These are phyloP conservation scores for Podosphaera xanthii DNA, from an alignment of 2,329 filamentous ascomycete genomes.

Conservation along the genomic window DNA sequence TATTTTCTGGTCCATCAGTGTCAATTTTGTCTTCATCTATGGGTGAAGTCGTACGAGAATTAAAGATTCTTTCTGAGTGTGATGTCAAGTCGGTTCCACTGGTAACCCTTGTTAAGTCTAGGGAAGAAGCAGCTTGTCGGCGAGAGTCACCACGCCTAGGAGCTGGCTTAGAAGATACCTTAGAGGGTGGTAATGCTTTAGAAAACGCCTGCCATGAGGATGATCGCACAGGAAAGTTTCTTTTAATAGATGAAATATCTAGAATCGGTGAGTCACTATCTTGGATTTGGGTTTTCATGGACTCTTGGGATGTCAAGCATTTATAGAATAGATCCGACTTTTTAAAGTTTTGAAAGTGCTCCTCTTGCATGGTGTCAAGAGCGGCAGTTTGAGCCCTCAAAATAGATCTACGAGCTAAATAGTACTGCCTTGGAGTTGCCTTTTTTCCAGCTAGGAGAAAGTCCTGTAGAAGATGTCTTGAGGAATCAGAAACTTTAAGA, in stretches of 20 bases:
- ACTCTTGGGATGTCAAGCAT: constrained; percentile 73
- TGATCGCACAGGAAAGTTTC: constrained; percentile 7
- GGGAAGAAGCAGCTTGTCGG: constrained; percentile 30
- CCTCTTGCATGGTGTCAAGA: constrained; percentile 62
- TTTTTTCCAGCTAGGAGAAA: constrained; percentile 60
- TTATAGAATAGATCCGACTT: constrained; percentile 92
- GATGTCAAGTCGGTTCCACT: constrained; percentile 13
- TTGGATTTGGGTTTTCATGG: constrained; percentile 19
- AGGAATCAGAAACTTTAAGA: constrained; percentile 49
- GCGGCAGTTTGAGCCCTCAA: constrained; percentile 62
- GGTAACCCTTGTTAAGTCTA: constrained; percentile 7
- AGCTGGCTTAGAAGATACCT: constrained; percentile 24
- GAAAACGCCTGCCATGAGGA: constrained; percentile 17
- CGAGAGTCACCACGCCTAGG: constrained; percentile 28
- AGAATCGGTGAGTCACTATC: constrained; percentile 13
- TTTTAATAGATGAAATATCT: constrained; percentile 18
- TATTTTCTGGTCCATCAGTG: constrained; percentile 44
- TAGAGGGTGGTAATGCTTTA: constrained; percentile 21
- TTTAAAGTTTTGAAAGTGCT: constrained; percentile 68
- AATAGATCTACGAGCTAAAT: constrained; percentile 58
- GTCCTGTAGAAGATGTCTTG: constrained; percentile 44
- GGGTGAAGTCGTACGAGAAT: constrained; percentile 35
- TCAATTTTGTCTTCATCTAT: constrained; percentile 60
- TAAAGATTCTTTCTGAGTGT: constrained; percentile 41
- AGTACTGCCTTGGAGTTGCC: constrained; percentile 63